These are phyloP conservation scores for Penicillium riverlandense DNA, from an alignment of 495 filamentous ascomycete genomes.

Conservation along the genomic window DNA sequence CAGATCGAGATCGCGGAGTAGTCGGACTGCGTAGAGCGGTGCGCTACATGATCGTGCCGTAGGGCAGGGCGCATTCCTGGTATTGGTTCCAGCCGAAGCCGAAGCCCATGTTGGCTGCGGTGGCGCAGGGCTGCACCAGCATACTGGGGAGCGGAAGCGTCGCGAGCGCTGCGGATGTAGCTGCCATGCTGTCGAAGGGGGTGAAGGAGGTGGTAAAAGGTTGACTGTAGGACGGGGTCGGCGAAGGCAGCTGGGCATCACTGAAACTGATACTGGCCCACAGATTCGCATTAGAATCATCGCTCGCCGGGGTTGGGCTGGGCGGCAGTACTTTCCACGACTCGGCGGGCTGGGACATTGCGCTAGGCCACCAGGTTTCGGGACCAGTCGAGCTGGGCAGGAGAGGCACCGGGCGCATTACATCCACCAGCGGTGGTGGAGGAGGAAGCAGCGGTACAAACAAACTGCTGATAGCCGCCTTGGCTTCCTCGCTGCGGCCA, in stretches of 20 bases:
- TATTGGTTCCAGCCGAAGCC: constrained; percentile 63
- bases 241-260: constrained; percentile 64
- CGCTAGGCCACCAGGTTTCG: constrained; percentile 70
- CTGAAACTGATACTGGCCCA: constrained; percentile 74
- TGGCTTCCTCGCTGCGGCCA: constrained; percentile 90
- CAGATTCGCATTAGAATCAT: constrained; percentile 58
- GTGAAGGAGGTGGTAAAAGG: constrained; percentile 68
- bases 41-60: constrained; percentile 50
- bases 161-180: constrained; percentile 54
- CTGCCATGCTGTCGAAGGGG: constrained; percentile 61
- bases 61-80: constrained; percentile 49
- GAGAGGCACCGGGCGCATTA: constrained; percentile 75
- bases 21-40: constrained; percentile 1
- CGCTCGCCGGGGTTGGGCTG: constrained; percentile 65
- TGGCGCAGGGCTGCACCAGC: constrained; percentile 77
- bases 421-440: constrained; percentile 86
- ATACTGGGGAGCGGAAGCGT: constrained; percentile 83
- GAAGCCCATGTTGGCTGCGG: constrained; percentile 48
- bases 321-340: constrained; percentile 92
- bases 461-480: constrained; percentile 74
- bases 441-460: constrained; percentile 88
- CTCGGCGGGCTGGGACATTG: constrained; percentile 60
- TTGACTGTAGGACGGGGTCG: constrained; percentile 72
- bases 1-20: constrained; percentile 9
- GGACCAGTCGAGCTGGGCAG: constrained; percentile 79